These are phyloP conservation scores for Fusarium aywerte DNA, from an alignment of 2,329 filamentous ascomycete genomes.

Conservation along the genomic window DNA sequence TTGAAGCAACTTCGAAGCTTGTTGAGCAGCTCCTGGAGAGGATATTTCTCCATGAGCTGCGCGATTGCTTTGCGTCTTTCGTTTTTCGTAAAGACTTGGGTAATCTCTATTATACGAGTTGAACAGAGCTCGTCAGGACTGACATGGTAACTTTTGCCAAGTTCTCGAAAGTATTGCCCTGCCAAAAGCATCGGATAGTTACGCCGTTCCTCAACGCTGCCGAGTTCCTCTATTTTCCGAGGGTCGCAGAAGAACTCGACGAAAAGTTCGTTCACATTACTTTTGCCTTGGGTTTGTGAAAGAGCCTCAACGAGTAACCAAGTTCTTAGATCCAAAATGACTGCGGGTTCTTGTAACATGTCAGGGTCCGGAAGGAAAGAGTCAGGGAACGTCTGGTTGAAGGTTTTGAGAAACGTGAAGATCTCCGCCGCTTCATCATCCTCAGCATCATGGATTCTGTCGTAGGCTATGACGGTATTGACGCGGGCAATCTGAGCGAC, in stretches of 20 bases:
- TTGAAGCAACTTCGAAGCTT: conserved; percentile 36
- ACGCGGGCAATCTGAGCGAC: conserved; percentile 44
- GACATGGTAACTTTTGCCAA: conserved; percentile 33
- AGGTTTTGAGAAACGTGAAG: conserved; percentile 46
- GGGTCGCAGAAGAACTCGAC: conserved; percentile 49
- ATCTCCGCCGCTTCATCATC: conserved; percentile 19
- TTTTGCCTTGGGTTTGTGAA: conserved; percentile 11
- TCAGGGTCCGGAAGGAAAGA: conserved; percentile 43
- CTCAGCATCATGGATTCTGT: conserved; percentile 41
- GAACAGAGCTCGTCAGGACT: conserved; percentile 37
- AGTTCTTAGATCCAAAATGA: conserved; percentile 54
- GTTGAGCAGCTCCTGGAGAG: conserved; percentile 30
- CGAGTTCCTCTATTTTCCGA: background rate
- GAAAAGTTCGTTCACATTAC: background rate
- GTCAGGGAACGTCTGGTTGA: conserved; percentile 49
- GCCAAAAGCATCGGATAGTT: conserved; percentile 24
- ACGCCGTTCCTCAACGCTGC: background rate
- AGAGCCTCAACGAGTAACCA: conserved; percentile 49
- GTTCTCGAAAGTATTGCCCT: conserved; percentile 43
- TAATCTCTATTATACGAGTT: conserved; percentile 35
- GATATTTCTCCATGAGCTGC: conserved; percentile 32
- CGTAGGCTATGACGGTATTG: conserved; percentile 52
- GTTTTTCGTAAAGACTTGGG: conserved; percentile 18
- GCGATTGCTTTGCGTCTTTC: conserved; percentile 4
- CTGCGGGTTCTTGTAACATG: conserved; percentile 27